Conservation (phyloP, 345 rosid genomes). For the Ailanthus altissimus region DNA sequence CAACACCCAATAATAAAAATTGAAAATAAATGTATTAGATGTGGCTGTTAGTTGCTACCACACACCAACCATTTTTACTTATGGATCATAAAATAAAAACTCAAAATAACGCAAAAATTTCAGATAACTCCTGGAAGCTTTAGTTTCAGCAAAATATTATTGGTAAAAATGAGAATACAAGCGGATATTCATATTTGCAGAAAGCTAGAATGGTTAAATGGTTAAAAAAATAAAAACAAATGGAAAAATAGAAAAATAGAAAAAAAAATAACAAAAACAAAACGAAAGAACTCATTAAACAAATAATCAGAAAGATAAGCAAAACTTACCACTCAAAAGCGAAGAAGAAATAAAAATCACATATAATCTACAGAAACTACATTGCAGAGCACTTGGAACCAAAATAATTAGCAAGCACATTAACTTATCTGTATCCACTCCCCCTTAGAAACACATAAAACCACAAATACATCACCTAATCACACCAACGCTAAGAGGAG, state of each 20-base stretch:
- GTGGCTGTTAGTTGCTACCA: neutral
- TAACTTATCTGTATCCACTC: neutral
- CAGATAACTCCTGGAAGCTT: neutral
- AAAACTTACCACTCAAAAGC: neutral
- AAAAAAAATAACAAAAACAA: neutral
- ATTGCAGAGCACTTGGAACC: neutral
- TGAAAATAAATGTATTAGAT: conserved; percentile 30
- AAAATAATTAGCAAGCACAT: neutral
- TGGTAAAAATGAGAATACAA: neutral
- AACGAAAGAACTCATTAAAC: neutral
- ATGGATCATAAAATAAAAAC: neutral
- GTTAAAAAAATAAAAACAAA: neutral
- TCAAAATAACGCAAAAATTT: neutral
- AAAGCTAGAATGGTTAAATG: neutral
- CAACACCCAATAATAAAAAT: conserved; percentile 78
- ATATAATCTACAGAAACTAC: neutral
- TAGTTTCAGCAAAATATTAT: neutral
- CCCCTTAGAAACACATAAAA: neutral
- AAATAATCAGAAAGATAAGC: neutral
- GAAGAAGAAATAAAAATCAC: neutral
- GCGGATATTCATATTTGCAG: too few species aligned
- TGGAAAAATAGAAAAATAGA: neutral
- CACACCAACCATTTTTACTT: neutral
- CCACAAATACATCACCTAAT: neutral
- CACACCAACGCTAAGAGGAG: neutral